These are phyloP conservation scores for Papiliotrema laurentii DNA, from an alignment of 1,284 basidiomycete species.

Conservation along the genomic window DNA sequence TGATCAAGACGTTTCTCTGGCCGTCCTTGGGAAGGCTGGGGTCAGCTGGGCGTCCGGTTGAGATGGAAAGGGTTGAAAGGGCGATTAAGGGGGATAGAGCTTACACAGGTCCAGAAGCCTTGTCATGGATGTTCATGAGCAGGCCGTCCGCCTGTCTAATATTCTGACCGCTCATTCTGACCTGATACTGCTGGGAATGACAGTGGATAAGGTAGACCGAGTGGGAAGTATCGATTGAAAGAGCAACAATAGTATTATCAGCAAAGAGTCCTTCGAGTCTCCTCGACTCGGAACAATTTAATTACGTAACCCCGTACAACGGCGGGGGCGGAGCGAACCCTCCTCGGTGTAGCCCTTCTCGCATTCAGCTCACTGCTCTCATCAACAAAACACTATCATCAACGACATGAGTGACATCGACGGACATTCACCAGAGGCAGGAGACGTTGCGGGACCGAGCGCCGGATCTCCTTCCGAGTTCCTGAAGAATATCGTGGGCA, in stretches of 20 bases:
- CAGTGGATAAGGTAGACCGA: no score
- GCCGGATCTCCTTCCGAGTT: conserved; percentile 83
- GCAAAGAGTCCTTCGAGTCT: no score
- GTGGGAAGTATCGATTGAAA: no score
- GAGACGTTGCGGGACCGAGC: neutral
- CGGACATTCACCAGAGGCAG: conserved; percentile 2
- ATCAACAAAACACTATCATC: no score
- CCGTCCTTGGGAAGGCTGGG: conserved; percentile 76
- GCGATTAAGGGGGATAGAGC: conserved; percentile 1
- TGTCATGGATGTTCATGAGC: conserved; percentile 52
- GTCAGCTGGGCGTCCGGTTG: conserved; percentile 5
- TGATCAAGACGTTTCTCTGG: conserved; percentile 82
- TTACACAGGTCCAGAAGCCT: conserved; percentile 39
- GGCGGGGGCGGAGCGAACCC: no score
- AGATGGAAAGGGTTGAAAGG: neutral
- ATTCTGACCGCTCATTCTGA: conserved; percentile 50
- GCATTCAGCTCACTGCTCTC: no score
- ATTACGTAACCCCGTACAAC: no score
- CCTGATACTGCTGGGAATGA: no score
- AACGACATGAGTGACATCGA: conserved; percentile 1
- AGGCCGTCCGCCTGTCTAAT: conserved; percentile 62
- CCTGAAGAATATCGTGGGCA: conserved; percentile 89
- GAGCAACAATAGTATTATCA: no score
- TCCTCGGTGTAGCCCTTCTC: no score
- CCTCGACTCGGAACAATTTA: no score